phyloP scores from a whole-genome alignment of 352 stramenopile species.

The Phytophthora sp. region DNA sequence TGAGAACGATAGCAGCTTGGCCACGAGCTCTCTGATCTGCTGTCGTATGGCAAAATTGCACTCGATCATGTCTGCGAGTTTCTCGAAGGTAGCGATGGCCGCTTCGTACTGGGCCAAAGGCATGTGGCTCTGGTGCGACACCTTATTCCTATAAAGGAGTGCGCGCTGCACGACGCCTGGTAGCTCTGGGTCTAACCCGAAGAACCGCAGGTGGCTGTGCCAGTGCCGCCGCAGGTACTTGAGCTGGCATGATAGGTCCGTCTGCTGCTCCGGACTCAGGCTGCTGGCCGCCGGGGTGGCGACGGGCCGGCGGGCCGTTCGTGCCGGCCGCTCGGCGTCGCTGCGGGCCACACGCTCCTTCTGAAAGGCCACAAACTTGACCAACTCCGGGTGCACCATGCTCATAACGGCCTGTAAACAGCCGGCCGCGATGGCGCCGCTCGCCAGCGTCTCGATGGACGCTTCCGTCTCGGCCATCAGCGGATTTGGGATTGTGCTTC shows the following conservation, averaged over 20 bases:
- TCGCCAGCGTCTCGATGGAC: constrained; percentile 40
- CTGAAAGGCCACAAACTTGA: constrained; percentile 45
- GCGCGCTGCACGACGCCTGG: constrained; percentile 39
- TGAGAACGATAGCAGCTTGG: constrained; percentile 37
- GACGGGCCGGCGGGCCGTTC: neutral
- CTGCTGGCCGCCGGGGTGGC: neutral
- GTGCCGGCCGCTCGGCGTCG: constrained; percentile 15
- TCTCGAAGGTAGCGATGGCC: constrained; percentile 45
- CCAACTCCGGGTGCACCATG: constrained; percentile 44
- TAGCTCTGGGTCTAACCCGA: constrained; percentile 32
- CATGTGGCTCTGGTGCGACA: constrained; percentile 44
- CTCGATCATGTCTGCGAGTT: constrained; percentile 43
- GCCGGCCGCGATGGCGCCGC: constrained; percentile 37
- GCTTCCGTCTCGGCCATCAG: constrained; percentile 2
- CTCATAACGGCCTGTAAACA: constrained; percentile 55
- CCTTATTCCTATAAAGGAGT: constrained; percentile 44
- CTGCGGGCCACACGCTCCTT: constrained; percentile 35
- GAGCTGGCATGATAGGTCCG: constrained; percentile 42
- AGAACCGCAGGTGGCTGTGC: constrained; percentile 45
- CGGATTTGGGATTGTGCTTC: no score
- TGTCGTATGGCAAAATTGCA: constrained; percentile 34
- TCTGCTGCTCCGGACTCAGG: constrained; percentile 29
- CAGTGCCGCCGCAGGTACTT: constrained; percentile 49
- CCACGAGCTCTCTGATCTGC: constrained; percentile 39
- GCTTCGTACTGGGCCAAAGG: constrained; percentile 35